phyloP scores from a whole-genome alignment of 768 basidiomycete species.

The Mycena crocata region DNA sequence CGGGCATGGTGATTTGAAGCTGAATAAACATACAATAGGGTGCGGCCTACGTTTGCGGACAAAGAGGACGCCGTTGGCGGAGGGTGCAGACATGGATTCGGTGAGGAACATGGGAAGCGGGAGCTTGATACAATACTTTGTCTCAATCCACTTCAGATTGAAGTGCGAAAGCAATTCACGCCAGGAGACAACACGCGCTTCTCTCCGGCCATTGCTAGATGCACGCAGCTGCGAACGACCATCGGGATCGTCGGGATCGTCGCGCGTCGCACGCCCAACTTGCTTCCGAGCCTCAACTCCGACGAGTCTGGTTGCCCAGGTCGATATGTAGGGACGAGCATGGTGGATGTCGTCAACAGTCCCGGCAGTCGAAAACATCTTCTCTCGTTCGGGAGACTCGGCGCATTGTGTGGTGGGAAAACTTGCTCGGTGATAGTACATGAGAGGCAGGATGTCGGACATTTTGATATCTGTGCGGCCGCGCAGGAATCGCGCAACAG shows the following conservation, averaged over 20 bases:
- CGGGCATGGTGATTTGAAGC: background rate
- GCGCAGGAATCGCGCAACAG: background rate
- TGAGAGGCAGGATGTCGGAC: background rate
- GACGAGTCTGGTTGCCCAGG: background rate
- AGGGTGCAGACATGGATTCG: background rate
- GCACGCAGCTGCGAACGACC: conserved; percentile 2
- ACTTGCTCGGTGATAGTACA: background rate
- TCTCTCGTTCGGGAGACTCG: background rate
- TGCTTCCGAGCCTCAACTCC: background rate
- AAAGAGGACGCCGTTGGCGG: conserved; percentile 36
- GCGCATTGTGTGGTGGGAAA: background rate
- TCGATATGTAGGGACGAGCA: conserved; percentile 5
- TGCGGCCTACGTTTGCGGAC: background rate
- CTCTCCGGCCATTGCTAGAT: background rate
- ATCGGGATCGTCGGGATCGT: conserved; percentile 9
- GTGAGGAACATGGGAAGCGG: background rate
- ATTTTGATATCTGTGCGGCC: background rate
- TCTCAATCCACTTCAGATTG: background rate
- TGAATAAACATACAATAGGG: background rate
- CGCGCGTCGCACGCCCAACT: background rate
- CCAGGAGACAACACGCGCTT: background rate
- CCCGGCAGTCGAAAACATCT: conserved; percentile 1
- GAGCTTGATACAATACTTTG: background rate
- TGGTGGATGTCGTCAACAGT: background rate
- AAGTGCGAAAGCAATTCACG: background rate